Percentiles rank a stretch among this genome's conserved stretches.
These are phyloP conservation scores for Dioszegia aurantiaca DNA, from an alignment of 768 basidiomycete species.

Conservation along the genomic window DNA sequence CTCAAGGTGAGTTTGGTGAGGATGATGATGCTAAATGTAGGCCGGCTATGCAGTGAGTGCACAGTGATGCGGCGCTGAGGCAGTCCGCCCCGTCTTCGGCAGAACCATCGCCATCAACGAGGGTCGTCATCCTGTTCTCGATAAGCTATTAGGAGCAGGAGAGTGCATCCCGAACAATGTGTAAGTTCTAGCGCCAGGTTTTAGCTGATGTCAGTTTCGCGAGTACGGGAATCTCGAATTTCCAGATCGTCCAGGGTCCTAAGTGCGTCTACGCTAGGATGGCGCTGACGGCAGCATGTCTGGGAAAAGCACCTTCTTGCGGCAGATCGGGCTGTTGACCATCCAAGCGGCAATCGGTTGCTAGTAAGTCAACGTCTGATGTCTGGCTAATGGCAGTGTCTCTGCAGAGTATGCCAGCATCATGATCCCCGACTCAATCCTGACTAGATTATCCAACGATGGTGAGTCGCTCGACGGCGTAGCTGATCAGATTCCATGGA, in stretches of 20 bases:
- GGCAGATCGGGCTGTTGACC: constrained; percentile 76
- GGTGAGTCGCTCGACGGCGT: constrained; percentile 23
- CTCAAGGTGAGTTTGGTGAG: constrained; percentile 63
- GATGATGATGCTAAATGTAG: constrained; percentile 14
- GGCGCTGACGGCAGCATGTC: constrained; percentile 59
- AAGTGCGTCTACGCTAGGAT: constrained; percentile 35
- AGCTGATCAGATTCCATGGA: constrained; percentile 70
- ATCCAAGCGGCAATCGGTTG: constrained; percentile 87
- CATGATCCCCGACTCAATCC: constrained; percentile 76
- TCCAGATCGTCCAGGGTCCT: constrained; percentile 89
- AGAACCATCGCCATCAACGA: constrained; percentile 62
- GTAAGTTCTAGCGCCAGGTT: constrained; percentile 54
- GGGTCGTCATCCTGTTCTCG: constrained; percentile 83
- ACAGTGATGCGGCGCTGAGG: background rate
- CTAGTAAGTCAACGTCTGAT: constrained; percentile 55
- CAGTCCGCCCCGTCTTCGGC: constrained; percentile 66
- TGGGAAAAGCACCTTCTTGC: constrained; percentile 92
- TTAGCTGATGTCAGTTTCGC: constrained; percentile 27
- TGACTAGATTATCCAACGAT: constrained; percentile 88
- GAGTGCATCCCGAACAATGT: constrained; percentile 83
- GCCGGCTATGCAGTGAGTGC: constrained; percentile 1
- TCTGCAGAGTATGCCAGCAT: constrained; percentile 93
- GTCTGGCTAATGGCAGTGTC: constrained; percentile 56
- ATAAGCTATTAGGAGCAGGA: constrained; percentile 66
- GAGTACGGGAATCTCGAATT: constrained; percentile 63